phyloP scores from a whole-genome alignment of 352 stramenopile species.

The Globisporangium megalacanthum region DNA sequence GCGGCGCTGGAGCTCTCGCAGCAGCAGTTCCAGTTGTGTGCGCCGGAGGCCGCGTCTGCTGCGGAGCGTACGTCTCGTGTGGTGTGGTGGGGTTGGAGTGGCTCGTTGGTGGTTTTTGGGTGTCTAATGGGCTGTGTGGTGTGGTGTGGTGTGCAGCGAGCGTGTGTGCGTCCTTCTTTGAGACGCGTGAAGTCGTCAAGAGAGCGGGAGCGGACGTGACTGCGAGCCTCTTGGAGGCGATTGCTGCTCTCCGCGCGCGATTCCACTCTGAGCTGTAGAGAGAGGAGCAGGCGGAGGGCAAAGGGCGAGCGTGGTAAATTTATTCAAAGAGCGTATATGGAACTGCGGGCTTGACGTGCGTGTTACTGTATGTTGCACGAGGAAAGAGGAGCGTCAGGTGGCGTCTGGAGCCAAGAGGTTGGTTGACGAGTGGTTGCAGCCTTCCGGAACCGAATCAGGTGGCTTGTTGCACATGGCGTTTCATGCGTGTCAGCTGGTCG shows the following conservation, averaged over 20 bases:
- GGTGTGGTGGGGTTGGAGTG: too few species aligned
- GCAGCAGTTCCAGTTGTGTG: conserved; percentile 42
- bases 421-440: too few species aligned
- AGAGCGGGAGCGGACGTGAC: conserved; percentile 19
- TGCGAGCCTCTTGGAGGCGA: conserved; percentile 17
- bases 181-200: conserved; percentile 31
- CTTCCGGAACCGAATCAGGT: too few species aligned
- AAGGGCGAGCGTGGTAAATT: conserved; percentile 11
- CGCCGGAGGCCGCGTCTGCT: conserved; percentile 29
- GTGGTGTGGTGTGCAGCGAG: background rate
- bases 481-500: background rate
- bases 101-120: too few species aligned
- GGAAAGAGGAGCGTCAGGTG: background rate
- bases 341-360: background rate
- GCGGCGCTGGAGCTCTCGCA: conserved; percentile 44
- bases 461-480: background rate
- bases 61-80: conserved; percentile 17
- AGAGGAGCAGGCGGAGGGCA: conserved; percentile 1
- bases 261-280: conserved; percentile 12
- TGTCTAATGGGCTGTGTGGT: background rate
- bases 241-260: conserved; percentile 6
- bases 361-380: background rate
- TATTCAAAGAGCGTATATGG: conserved; percentile 9
- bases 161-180: conserved; percentile 31
- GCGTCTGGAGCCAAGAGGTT: too few species aligned